These are phyloP conservation scores for Blastobotrys peoriensis DNA, from an alignment of 805 yeast genomes.

Conservation along the genomic window DNA sequence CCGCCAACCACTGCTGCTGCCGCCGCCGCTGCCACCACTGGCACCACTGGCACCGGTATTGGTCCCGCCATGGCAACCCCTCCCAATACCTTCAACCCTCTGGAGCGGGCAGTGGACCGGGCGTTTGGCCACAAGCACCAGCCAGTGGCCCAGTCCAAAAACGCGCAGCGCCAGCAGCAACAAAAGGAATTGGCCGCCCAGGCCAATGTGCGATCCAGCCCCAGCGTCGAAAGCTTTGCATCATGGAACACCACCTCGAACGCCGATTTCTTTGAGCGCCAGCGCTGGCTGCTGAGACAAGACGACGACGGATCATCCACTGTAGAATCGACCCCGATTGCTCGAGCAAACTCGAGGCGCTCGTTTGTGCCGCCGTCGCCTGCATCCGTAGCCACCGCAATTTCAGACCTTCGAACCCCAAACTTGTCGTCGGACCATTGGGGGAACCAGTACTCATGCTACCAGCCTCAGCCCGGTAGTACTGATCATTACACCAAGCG, in stretches of 20 bases:
- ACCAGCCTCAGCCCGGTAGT: no score
- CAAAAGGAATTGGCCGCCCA: not conserved
- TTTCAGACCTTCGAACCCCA: not conserved
- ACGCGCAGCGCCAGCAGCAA: not conserved
- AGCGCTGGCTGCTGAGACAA: slow-evolving; percentile 20
- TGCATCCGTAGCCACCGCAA: not conserved
- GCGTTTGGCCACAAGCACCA: not conserved
- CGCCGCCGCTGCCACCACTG: no score
- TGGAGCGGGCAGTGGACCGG: not conserved
- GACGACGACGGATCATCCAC: not conserved
- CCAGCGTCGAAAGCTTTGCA: slow-evolving; percentile 11
- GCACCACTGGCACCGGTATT: no score
- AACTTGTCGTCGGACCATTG: not conserved
- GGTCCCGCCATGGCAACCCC: not conserved
- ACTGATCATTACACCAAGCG: no score
- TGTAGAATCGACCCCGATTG: not conserved
- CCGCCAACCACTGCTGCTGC: no score
- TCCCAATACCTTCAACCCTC: not conserved
- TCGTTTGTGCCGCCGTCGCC: not conserved
- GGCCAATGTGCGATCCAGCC: not conserved
- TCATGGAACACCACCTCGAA: slow-evolving; percentile 19
- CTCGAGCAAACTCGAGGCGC: not conserved
- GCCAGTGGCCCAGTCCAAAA: not conserved
- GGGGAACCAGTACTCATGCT: not conserved
- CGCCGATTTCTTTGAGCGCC: slow-evolving; percentile 24